A percentile compares a stretch with the other conserved stretches of the same genome.
Conservation (phyloP, 352 stramenopile genomes). For the Pythium guiyangense region DNA sequence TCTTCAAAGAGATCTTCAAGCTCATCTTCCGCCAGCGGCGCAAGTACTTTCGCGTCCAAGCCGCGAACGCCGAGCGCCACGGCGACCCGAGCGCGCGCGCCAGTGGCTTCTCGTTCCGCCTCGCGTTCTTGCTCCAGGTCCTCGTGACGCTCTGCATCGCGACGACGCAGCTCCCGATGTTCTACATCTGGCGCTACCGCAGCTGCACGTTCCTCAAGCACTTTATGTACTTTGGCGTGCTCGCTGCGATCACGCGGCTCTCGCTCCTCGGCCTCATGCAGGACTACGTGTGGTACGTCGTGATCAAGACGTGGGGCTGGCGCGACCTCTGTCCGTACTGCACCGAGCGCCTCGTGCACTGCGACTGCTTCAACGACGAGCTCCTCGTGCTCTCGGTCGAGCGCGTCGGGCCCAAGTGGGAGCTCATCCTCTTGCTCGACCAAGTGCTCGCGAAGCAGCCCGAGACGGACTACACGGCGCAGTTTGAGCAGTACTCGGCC, state of each 20-base stretch:
- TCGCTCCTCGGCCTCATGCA: conserved; percentile 42
- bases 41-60: conserved; percentile 59
- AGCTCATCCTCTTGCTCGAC: conserved; percentile 56
- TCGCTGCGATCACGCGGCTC: conserved; percentile 52
- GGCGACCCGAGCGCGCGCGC: conserved; percentile 2
- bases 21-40: conserved; percentile 65
- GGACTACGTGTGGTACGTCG: conserved; percentile 51
- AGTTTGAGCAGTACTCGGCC: conserved; percentile 50
- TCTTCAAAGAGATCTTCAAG: conserved; percentile 78
- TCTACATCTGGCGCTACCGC: conserved; percentile 64
- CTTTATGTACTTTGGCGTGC: conserved; percentile 63
- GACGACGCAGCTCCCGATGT: conserved; percentile 42
- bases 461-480: conserved; percentile 28
- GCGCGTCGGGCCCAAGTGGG: conserved; percentile 57
- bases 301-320: conserved; percentile 57
- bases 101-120: conserved; percentile 42
- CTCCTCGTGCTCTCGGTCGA: conserved; percentile 54
- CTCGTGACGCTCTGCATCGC: conserved; percentile 47
- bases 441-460: conserved; percentile 32
- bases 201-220: conserved; percentile 59
- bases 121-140: conserved; percentile 53
- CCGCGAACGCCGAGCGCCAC: conserved; percentile 21
- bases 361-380: conserved; percentile 72
- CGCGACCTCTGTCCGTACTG: conserved; percentile 60
- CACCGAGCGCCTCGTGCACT: conserved; percentile 54